Evolutionary conservation across 805 yeast genomes (phyloP), one percentile per base, ranked within the genome.

Genomic region (Ogataea henricii): DNA sequence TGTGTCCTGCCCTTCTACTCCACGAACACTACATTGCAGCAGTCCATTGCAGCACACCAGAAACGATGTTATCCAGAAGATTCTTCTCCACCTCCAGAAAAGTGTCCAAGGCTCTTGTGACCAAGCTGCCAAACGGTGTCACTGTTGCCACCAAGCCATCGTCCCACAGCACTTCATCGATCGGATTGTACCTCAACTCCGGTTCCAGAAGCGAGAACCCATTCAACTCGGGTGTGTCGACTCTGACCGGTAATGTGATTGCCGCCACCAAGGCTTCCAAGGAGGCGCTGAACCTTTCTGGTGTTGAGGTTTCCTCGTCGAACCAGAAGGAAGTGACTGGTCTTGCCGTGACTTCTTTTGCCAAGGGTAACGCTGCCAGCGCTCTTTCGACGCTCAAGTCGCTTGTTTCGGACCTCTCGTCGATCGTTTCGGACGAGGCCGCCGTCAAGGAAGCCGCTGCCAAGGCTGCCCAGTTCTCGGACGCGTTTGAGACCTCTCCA

Each of bases 201-300:
- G 96, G 96, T 67, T 82, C 92, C 42, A 75, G 90, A 66, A 69
- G 86, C 45, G 96, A 87, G 69, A 86, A 84, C 70, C 76, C 88
- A 37, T 86, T 82, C 79, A 85, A 83, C 74, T 87, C 87, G 59
- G 96, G 96, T 79, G 81, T 84, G 45, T 79, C 92, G 46, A 79
- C 85, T 53, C 70, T 87, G 58, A 73, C 82, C 55, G 72, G 85
- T 65, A 70, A 76, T 51, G 67, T 78, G 20, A 71, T 85, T 63
- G 64, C 68, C 32, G 57, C 65, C 9, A 59, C 71, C 25, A 60
- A 65, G 49, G 43, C 49, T 36, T 62, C 73, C 20, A 42, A 48
- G 20, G 69, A 71, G 30, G 62, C 66, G 29, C 65, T 66, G 46
- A 67, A 68, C 41, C 59, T 72, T 43, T 60, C 73, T 30, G 95